Evolutionary conservation across 108 stramenopile genomes (phyloP).

Genomic region (Cyclotella cryptica): DNA sequence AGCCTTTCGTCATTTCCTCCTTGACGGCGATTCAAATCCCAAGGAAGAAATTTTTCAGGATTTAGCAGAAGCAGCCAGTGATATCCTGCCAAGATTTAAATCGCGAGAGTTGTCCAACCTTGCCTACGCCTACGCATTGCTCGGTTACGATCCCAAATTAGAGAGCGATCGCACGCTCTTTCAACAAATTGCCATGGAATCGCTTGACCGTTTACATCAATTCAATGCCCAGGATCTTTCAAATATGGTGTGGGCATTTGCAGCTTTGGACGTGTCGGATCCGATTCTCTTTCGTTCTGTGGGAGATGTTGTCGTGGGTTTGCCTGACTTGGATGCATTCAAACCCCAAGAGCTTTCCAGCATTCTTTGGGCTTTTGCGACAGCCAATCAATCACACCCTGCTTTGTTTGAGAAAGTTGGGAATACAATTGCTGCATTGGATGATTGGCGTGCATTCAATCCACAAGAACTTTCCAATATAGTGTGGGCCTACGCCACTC

Average conservation of each 20-base stretch:
- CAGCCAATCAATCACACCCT: slow-evolving; percentile 1
- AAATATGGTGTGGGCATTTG: slow-evolving; percentile 13
- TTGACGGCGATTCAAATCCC: not conserved
- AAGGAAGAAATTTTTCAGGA: not conserved
- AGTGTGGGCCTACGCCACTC: slow-evolving; percentile 13
- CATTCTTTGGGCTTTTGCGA: slow-evolving; percentile 3
- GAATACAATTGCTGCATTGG: not conserved
- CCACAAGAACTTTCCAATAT: slow-evolving; percentile 6
- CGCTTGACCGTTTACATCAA: not conserved
- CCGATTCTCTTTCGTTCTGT: not conserved
- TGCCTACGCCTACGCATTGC: slow-evolving; percentile 19
- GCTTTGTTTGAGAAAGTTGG: slow-evolving; percentile 14
- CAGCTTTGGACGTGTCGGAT: not conserved
- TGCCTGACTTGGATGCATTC: slow-evolving; percentile 10
- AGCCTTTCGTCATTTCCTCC: not conserved
- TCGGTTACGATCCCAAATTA: not conserved
- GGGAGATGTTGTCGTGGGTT: not conserved
- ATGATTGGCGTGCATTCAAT: not conserved
- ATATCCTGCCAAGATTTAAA: not conserved
- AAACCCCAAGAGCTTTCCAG: slow-evolving; percentile 18
- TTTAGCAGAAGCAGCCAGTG: not conserved
- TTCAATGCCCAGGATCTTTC: slow-evolving; percentile 1
- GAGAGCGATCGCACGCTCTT: not conserved
- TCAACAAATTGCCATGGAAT: not conserved
- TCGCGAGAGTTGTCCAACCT: not conserved